Evolutionary conservation across 2,329 filamentous ascomycete genomes (phyloP).

Genomic region (Aspergillus aculeatinus): DNA sequence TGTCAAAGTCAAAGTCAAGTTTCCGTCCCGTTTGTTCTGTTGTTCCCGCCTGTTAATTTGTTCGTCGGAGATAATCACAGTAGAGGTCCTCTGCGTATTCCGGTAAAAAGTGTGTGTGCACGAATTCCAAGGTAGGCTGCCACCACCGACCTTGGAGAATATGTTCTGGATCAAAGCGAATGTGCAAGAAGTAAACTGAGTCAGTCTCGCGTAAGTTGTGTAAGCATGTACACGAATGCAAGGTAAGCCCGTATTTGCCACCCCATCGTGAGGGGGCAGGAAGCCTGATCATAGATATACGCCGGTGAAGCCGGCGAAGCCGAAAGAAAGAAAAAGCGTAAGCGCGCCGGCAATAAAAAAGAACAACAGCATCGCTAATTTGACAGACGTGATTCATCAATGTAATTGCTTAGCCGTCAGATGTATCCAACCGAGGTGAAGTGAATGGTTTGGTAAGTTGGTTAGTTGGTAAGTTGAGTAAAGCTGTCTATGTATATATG

Average conservation of each 20-base stretch:
- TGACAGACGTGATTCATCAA: slow-evolving; percentile 18
- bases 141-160: background rate
- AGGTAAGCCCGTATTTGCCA: slow-evolving; percentile 2
- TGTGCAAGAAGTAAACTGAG: background rate
- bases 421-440: slow-evolving; percentile 26
- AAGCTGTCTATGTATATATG: slow-evolving; percentile 28
- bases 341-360: slow-evolving; percentile 1
- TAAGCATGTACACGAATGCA: slow-evolving; percentile 19
- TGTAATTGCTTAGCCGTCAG: slow-evolving; percentile 16
- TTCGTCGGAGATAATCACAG: background rate
- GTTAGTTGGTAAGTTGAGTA: background rate
- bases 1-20: background rate
- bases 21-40: background rate
- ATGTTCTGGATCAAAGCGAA: background rate
- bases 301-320: slow-evolving; percentile 19
- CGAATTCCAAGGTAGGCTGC: background rate
- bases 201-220: background rate
- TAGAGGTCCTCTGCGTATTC: background rate
- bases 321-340: slow-evolving; percentile 11
- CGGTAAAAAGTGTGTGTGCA: background rate
- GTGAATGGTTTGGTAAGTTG: background rate
- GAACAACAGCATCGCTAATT: slow-evolving; percentile 26
- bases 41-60: background rate
- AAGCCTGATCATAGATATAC: slow-evolving; percentile 16
- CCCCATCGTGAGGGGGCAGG: background rate